Base-by-base conservation (phyloP, 805 yeast species). In the Metschnikowia aberdeeniae region DNA sequence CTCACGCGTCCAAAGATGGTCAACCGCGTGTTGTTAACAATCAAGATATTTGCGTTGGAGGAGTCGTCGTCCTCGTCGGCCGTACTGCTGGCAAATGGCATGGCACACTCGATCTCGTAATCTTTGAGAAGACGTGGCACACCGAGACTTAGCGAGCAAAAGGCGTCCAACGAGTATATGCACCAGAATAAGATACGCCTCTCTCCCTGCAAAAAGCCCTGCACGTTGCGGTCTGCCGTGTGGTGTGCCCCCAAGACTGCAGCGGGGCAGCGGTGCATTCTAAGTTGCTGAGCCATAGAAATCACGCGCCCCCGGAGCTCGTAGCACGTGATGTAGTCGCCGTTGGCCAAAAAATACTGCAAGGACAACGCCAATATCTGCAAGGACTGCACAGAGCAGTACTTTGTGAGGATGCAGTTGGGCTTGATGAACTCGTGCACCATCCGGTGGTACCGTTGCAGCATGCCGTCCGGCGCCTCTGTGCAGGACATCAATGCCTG, bases 151-250 rank as follows among this genome's bases (percentile, higher is more conserved):
- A 86, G 74, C 3, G 92, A 80, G 22, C 87, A 72, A 58, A 86
- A 86, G 3, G 81, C 75, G 60, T 89, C 97, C 51, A 89, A 70
- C 26, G 82, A 74, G 62, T 86, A 89, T 36, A 83, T 77, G 51
- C 88, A 81, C 97, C 97, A 89, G 55, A 89, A 89, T 33, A 87
- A 64, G 30, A 86, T 77, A 60, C 95, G 77, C 51, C 96, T 74
- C 58, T 86, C 88, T 50, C 90, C 89, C 63, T 85, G 93, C 67
- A 84, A 90, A 48, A 80, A 73, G 52, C 75, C 77, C 20, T 82
- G 76, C 36, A 85, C 78, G 27, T 64, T 56, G 12, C 61, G 61
- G 36, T 58, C 61, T 22, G 42, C 42, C 27, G 56, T 60, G 32
- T 31, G 42, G 22, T 53, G 57, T 2, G 84, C 74, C 1, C 92